Evolutionary conservation across 2,329 filamentous ascomycete species (phyloP).

Genomic region (Mollisia scopiformis): DNA sequence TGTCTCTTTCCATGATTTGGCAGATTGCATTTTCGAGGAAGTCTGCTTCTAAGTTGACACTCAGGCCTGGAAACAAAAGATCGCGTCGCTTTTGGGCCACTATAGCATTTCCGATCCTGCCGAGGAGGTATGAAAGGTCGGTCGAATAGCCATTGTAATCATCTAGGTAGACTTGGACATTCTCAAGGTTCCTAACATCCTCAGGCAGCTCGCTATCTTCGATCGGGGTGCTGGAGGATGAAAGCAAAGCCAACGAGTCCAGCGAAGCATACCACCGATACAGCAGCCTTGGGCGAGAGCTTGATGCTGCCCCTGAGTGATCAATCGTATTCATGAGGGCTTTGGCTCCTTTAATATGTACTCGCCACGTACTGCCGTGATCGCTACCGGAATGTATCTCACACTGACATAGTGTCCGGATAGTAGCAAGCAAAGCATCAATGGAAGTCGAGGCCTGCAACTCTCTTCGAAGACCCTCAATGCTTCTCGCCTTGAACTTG

Average conservation of each 20-base stretch:
- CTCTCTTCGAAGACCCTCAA: slow-evolving; percentile 44
- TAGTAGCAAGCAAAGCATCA: slow-evolving; percentile 43
- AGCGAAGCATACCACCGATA: slow-evolving; percentile 46
- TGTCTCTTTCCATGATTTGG: slow-evolving; percentile 38
- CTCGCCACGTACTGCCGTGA: slow-evolving; percentile 42
- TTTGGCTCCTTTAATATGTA: slow-evolving; percentile 45
- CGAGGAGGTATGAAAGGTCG: slow-evolving; percentile 41
- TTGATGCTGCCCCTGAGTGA: neutral
- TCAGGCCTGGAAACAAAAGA: slow-evolving; percentile 16
- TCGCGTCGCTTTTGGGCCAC: slow-evolving; percentile 34
- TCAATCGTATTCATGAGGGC: slow-evolving; percentile 32
- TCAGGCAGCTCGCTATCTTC: slow-evolving; percentile 5
- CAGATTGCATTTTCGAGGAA: slow-evolving; percentile 39
- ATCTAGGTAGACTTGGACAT: slow-evolving; percentile 41
- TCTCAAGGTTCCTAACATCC: slow-evolving; percentile 26
- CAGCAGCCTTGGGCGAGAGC: slow-evolving; percentile 27
- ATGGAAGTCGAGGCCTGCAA: slow-evolving; percentile 39
- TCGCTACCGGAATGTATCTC: slow-evolving; percentile 46
- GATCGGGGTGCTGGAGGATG: slow-evolving; percentile 33
- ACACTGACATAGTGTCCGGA: slow-evolving; percentile 45
- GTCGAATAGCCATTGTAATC: slow-evolving; percentile 47
- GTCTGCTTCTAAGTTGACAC: slow-evolving; percentile 34
- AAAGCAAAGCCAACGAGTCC: slow-evolving; percentile 44
- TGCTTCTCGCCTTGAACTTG: slow-evolving; percentile 42
- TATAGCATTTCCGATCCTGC: slow-evolving; percentile 41